Conservation (phyloP, 805 yeast species). For the Kodamaea jinghongensis region DNA sequence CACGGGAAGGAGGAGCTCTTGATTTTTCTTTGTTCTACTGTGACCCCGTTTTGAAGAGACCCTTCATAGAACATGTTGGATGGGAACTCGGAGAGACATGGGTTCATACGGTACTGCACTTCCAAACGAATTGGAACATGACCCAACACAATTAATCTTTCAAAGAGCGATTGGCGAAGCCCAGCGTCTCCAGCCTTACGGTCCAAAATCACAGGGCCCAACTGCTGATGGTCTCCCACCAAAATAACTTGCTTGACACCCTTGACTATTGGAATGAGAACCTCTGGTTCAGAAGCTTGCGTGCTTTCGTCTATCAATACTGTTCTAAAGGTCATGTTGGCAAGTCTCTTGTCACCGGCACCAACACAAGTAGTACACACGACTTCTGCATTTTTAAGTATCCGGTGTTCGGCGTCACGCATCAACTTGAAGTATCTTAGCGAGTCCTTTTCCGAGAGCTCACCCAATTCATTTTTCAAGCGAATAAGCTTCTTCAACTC, state of each 20-base stretch:
- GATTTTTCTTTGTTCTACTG: constrained; percentile 64
- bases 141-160: constrained; percentile 77
- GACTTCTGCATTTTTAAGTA: constrained; percentile 63
- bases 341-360: constrained; percentile 74
- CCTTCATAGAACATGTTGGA: constrained; percentile 94
- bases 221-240: constrained; percentile 95
- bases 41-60: constrained; percentile 85
- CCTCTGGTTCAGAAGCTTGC: constrained; percentile 92
- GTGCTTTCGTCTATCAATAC: constrained; percentile 91
- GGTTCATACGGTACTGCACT: constrained; percentile 95
- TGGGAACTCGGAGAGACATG: constrained; percentile 80
- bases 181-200: constrained; percentile 85
- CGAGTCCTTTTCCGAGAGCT: constrained; percentile 56
- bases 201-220: constrained; percentile 87
- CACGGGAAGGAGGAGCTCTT: constrained; percentile 71
- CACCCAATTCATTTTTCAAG: constrained; percentile 66
- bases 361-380: constrained; percentile 92
- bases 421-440: constrained; percentile 41
- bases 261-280: constrained; percentile 81
- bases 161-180: constrained; percentile 80
- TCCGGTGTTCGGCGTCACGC: constrained; percentile 46
- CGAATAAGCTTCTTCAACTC: constrained; percentile 57
- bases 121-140: constrained; percentile 82
- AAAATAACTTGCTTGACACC: constrained; percentile 87
- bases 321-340: constrained; percentile 57